phyloP scores from a whole-genome alignment of 2,329 filamentous ascomycete species.

The Colletotrichum sp. region DNA sequence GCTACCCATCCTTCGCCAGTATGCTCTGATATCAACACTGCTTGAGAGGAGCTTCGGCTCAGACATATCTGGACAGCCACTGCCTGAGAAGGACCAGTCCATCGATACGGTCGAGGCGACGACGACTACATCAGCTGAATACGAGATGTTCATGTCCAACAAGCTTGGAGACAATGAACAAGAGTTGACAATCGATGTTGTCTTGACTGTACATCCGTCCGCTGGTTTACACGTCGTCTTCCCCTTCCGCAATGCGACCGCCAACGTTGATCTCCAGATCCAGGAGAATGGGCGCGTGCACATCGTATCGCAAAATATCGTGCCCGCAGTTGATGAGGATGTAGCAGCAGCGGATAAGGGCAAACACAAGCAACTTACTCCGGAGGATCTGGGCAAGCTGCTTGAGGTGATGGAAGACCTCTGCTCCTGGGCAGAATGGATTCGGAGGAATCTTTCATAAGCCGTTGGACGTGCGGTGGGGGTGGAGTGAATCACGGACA shows the following conservation, averaged over 20 bases:
- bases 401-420: constrained; percentile 58
- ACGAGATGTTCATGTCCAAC: constrained; percentile 34
- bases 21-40: constrained; percentile 71
- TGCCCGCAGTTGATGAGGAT: constrained; percentile 28
- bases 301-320: constrained; percentile 63
- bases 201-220: constrained; percentile 54
- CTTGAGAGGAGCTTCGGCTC: constrained; percentile 63
- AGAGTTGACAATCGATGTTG: constrained; percentile 53
- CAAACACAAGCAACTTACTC: constrained; percentile 39
- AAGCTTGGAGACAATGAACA: background rate
- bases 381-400: constrained; percentile 47
- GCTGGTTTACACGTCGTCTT: constrained; percentile 59
- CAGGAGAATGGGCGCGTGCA: constrained; percentile 63
- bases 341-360: constrained; percentile 23
- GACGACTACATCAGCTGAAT: constrained; percentile 38
- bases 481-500: background rate
- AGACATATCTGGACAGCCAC: constrained; percentile 7
- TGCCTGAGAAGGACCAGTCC: constrained; percentile 33
- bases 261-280: constrained; percentile 63
- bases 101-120: constrained; percentile 22
- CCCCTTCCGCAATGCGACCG: constrained; percentile 53
- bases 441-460: constrained; percentile 37
- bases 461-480: background rate
- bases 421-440: constrained; percentile 60
- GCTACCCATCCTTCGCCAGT: constrained; percentile 78